Percentiles rank a stretch among this genome's conserved stretches.
Conservation (phyloP, 1,284 basidiomycete genomes). For the Moesziomyces sp. region DNA sequence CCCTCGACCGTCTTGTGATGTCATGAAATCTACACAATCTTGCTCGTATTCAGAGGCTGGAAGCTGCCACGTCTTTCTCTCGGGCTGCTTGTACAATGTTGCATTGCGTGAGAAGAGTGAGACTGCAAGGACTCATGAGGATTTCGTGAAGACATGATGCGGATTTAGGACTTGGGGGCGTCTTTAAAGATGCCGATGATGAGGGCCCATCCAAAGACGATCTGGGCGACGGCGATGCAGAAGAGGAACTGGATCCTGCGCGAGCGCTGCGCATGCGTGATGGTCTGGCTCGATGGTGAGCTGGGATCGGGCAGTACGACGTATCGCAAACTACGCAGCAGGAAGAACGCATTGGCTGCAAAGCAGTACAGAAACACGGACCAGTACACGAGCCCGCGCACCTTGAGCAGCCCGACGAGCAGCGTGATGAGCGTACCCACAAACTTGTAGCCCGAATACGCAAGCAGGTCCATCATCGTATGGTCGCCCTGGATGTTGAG, state of each 20-base stretch:
- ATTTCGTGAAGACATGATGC: neutral
- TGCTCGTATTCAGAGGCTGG: too few species aligned
- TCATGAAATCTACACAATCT: too few species aligned
- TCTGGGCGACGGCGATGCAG: constrained; percentile 76
- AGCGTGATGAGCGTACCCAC: constrained; percentile 71
- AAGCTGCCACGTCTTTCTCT: too few species aligned
- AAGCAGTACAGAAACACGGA: constrained; percentile 84
- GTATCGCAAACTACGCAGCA: constrained; percentile 80
- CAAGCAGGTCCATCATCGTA: constrained; percentile 72
- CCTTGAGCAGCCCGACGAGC: constrained; percentile 47
- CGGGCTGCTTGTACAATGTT: too few species aligned
- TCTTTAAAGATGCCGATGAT: constrained; percentile 59
- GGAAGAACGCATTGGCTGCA: constrained; percentile 90
- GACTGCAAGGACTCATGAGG: too few species aligned
- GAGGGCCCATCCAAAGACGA: constrained; percentile 68
- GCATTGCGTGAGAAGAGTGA: too few species aligned
- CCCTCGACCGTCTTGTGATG: too few species aligned
- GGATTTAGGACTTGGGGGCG: neutral
- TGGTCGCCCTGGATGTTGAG: constrained; percentile 82
- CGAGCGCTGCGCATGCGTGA: constrained; percentile 82
- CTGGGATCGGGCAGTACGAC: constrained; percentile 81
- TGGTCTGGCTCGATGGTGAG: constrained; percentile 72
- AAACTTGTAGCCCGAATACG: constrained; percentile 96
- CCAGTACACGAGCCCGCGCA: constrained; percentile 75
- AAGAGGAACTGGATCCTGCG: constrained; percentile 87